phyloP scores from a whole-genome alignment of 1,284 basidiomycete genomes.

The Caloboletus firmus region DNA sequence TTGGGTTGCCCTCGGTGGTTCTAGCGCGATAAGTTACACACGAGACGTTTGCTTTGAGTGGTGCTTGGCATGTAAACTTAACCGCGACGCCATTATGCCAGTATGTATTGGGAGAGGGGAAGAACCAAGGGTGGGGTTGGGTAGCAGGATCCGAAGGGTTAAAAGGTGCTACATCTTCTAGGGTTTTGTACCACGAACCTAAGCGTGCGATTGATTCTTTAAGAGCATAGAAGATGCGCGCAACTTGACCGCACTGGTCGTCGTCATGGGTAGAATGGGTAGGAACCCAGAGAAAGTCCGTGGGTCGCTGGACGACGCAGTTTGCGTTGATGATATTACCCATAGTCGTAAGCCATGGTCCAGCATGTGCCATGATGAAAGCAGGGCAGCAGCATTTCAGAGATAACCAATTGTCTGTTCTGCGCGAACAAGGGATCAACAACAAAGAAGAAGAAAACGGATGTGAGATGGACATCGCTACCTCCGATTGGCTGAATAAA shows the following conservation, averaged over 20 bases:
- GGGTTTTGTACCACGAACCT: constrained; percentile 13
- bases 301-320: constrained; percentile 21
- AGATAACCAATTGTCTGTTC: not conserved
- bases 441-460: not conserved
- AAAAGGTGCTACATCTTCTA: not conserved
- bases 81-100: rapidly evolving
- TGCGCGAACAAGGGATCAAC: not conserved
- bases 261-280: constrained; percentile 4
- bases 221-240: constrained; percentile 13
- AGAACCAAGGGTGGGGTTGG: constrained; percentile 15
- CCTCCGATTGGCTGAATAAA: not conserved
- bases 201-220: constrained; percentile 3
- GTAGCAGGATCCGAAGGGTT: rapidly evolving
- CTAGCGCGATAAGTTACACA: constrained; percentile 14
- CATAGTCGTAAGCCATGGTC: constrained; percentile 21
- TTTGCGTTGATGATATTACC: constrained; percentile 4
- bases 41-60: not conserved
- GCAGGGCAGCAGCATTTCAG: constrained; percentile 5
- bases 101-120: constrained; percentile 14
- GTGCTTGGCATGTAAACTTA: constrained; percentile 5
- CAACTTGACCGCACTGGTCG: constrained; percentile 2
- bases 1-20: not conserved
- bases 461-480: not conserved
- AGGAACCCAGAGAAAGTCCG: constrained; percentile 21
- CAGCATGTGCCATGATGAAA: constrained; percentile 10